Evolutionary conservation across 192 early-diverging fungal genomes (phyloP).

Genomic region (Coemansia sp.): DNA sequence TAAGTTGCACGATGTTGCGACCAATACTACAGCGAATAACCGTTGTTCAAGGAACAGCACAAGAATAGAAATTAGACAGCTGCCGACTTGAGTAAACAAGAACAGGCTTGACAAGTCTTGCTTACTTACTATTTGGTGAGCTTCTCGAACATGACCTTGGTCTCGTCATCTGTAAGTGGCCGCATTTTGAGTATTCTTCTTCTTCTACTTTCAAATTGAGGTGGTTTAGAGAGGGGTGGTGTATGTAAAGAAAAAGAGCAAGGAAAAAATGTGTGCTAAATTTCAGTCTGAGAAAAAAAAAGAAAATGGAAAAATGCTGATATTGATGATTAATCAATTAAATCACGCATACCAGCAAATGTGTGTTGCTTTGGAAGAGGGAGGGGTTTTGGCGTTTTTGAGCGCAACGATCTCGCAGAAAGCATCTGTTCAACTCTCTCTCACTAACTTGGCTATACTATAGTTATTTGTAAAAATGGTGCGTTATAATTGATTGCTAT

Average conservation of each 20-base stretch:
- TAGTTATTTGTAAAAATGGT: constrained; percentile 42
- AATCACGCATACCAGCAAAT: too few relatives aligned
- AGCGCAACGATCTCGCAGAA: neutral
- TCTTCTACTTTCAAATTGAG: neutral
- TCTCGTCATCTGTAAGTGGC: constrained; percentile 96
- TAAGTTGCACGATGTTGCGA: constrained; percentile 90
- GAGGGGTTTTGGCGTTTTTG: too few relatives aligned
- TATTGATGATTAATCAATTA: neutral
- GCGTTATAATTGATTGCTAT: constrained; percentile 17
- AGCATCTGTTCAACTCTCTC: constrained; percentile 4
- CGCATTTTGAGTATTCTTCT: constrained; percentile 63
- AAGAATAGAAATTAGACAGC: neutral
- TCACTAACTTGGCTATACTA: constrained; percentile 11
- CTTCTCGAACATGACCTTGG: constrained; percentile 96
- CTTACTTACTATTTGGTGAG: constrained; percentile 83
- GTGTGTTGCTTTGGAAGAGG: too few relatives aligned
- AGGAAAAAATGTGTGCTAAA: neutral
- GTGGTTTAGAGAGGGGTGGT: neutral
- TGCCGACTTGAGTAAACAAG: neutral
- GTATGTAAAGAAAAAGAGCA: neutral
- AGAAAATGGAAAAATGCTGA: neutral
- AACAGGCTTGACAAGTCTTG: neutral
- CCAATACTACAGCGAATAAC: constrained; percentile 69
- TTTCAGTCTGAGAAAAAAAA: neutral
- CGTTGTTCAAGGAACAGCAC: neutral